Percentiles rank a stretch among this genome's conserved stretches.
Evolutionary conservation across 805 yeast genomes (phyloP).

Genomic region (Starmerella cellae): DNA sequence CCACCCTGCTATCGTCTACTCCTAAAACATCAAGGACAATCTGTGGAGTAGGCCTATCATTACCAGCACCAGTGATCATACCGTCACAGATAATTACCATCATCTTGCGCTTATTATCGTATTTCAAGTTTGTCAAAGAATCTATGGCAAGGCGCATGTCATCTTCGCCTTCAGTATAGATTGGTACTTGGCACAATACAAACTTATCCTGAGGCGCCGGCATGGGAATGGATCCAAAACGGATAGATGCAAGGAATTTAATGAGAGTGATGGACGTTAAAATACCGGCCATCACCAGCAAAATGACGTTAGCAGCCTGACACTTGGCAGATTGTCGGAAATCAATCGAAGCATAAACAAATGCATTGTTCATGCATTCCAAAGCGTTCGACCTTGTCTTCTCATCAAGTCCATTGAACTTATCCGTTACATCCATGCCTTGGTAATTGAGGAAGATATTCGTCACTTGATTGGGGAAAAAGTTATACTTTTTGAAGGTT

Average conservation of each 20-base stretch:
- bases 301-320: slow-evolving; percentile 30
- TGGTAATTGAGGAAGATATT: slow-evolving; percentile 25
- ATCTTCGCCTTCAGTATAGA: slow-evolving; percentile 45
- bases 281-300: slow-evolving; percentile 30
- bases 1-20: slow-evolving; percentile 36
- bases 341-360: slow-evolving; percentile 28
- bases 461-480: slow-evolving; percentile 27
- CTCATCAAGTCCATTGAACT: slow-evolving; percentile 22
- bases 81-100: slow-evolving; percentile 49
- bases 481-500: slow-evolving; percentile 25
- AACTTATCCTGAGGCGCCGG: slow-evolving; percentile 31
- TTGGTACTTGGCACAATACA: slow-evolving; percentile 34
- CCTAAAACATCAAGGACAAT: slow-evolving; percentile 38
- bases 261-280: slow-evolving; percentile 30
- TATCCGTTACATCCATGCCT: slow-evolving; percentile 29
- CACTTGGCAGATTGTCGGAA: slow-evolving; percentile 31
- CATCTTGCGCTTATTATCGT: slow-evolving; percentile 45
- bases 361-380: slow-evolving; percentile 29
- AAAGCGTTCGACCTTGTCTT: slow-evolving; percentile 21
- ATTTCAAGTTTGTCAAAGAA: slow-evolving; percentile 42
- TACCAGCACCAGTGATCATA: slow-evolving; percentile 46
- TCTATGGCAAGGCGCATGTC: slow-evolving; percentile 45
- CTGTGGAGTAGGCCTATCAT: slow-evolving; percentile 43
- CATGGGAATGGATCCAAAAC: slow-evolving; percentile 28
- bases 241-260: slow-evolving; percentile 30